Conservation (phyloP, 2,329 filamentous ascomycete species). For the Ceratocystis destructans region DNA sequence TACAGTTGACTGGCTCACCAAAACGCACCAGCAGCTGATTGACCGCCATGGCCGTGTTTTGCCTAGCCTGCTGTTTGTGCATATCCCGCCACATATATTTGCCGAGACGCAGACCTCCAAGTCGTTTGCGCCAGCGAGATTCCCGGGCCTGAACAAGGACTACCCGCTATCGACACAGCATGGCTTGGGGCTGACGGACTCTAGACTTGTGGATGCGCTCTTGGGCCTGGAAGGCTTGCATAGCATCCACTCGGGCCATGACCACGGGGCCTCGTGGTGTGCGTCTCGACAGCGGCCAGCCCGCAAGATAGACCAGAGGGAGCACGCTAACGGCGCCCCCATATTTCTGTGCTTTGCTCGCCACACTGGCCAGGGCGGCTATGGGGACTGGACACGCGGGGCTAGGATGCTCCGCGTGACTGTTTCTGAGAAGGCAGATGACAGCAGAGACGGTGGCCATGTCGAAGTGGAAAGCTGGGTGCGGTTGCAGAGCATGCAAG, state of each 20-base stretch:
- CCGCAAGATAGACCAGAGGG: conserved; percentile 29
- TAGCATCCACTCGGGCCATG: conserved; percentile 42
- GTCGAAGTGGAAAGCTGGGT: conserved; percentile 43
- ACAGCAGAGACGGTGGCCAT: conserved; percentile 24
- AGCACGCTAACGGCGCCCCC: conserved; percentile 23
- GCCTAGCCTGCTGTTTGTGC: conserved; percentile 37
- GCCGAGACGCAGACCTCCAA: conserved; percentile 20
- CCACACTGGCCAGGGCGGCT: conserved; percentile 57
- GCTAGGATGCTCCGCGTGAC: conserved; percentile 35
- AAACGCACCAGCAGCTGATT: conserved; percentile 12
- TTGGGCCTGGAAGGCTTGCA: conserved; percentile 34
- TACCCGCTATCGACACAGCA: conserved; percentile 25
- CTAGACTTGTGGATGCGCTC: conserved; percentile 39
- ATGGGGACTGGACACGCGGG: conserved; percentile 50
- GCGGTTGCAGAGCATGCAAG: conserved; percentile 41
- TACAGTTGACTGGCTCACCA: conserved; percentile 14
- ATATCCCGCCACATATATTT: conserved; percentile 31
- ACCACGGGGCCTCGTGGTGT: conserved; percentile 40
- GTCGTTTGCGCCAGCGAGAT: conserved; percentile 25
- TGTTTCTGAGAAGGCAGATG: conserved; percentile 22
- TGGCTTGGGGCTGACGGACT: conserved; percentile 29
- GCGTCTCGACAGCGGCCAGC: conserved; percentile 14
- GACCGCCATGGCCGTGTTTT: conserved; percentile 23
- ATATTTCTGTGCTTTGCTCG: conserved; percentile 44
- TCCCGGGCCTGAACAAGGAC: conserved; percentile 26